Conservation (phyloP, 805 yeast species). For the Teunomyces pallodes region DNA sequence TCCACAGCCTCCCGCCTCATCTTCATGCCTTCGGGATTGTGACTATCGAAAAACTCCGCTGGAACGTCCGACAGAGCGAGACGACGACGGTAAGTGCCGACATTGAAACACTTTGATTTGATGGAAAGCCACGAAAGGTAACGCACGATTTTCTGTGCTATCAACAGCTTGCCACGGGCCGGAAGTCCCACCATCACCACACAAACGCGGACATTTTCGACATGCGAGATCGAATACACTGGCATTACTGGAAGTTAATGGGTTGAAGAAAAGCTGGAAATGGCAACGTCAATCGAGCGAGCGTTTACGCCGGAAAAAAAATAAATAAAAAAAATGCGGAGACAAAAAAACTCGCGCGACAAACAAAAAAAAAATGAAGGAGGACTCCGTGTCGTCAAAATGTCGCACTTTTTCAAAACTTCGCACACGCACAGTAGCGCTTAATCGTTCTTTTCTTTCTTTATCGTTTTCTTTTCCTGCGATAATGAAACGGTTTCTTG, state of each 20-base stretch:
- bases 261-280: background rate
- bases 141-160: conserved; percentile 90
- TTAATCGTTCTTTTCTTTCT: background rate
- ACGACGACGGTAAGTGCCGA: conserved; percentile 78
- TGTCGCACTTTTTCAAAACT: background rate
- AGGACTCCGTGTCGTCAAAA: background rate
- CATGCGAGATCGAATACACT: conserved; percentile 55
- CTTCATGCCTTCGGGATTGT: conserved; percentile 61
- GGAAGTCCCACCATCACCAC: conserved; percentile 89
- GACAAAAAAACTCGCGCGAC: too few species aligned
- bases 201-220: conserved; percentile 73
- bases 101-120: conserved; percentile 82
- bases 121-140: conserved; percentile 91
- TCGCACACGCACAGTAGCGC: background rate
- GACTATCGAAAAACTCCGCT: conserved; percentile 76
- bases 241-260: conserved; percentile 37
- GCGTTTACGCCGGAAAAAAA: background rate
- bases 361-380: too few species aligned
- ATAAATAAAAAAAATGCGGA: too few species aligned
- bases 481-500: conserved; percentile 1
- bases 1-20: conserved; percentile 68
- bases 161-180: conserved; percentile 90
- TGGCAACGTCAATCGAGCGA: too few species aligned
- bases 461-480: background rate
- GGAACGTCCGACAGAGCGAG: conserved; percentile 50